These are phyloP conservation scores for Phlyctochytrium planicorne DNA, from an alignment of 192 early-diverging fungal genomes.

Conservation along the genomic window DNA sequence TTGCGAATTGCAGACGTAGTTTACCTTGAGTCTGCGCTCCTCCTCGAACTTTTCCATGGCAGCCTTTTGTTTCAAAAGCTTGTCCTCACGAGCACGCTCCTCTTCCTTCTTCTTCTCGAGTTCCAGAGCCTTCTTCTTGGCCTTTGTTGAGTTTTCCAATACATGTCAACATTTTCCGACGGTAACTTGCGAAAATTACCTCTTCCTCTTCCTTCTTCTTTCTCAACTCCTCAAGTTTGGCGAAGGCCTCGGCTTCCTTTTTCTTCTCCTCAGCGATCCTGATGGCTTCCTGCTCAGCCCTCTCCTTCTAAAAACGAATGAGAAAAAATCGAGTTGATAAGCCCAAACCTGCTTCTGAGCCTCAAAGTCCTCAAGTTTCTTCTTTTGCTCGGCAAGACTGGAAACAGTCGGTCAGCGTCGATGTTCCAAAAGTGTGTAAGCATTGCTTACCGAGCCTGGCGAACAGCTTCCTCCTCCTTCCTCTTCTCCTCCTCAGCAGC, in stretches of 20 bases:
- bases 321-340: background rate
- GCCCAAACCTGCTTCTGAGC: background rate
- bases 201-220: conserved; percentile 8
- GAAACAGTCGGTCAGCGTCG: too few species aligned
- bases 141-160: background rate
- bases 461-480: conserved; percentile 7
- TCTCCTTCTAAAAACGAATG: background rate
- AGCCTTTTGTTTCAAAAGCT: background rate
- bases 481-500: conserved; percentile 6
- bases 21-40: conserved; percentile 7
- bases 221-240: conserved; percentile 6
- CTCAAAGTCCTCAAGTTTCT: conserved; percentile 7
- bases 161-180: background rate
- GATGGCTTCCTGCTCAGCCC: background rate
- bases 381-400: conserved; percentile 3
- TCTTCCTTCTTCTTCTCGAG: background rate
- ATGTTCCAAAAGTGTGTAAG: too few species aligned
- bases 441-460: too few species aligned
- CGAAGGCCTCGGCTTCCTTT: conserved; percentile 13
- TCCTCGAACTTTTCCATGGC: conserved; percentile 13
- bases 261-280: conserved; percentile 6
- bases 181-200: background rate
- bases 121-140: background rate
- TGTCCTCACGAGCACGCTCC: conserved; percentile 9
- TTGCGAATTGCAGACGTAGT: background rate